Evolutionary conservation across 441 rosid genomes (phyloP), one percentile per base, ranked within the genome.

Genomic region (Isatis lusitanica): DNA sequence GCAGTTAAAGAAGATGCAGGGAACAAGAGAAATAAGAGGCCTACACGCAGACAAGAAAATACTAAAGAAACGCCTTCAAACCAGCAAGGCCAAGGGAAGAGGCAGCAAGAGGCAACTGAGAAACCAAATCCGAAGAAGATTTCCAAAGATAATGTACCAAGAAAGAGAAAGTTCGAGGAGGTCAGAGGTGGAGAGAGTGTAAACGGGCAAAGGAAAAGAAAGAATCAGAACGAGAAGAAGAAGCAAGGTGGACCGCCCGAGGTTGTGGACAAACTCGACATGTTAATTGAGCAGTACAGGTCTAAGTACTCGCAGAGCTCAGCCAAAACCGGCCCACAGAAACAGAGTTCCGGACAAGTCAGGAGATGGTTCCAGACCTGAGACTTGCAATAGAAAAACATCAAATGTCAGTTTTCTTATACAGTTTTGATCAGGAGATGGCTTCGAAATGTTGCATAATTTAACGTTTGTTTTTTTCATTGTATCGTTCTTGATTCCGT

Each of bases 351-450:
- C 3, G 86, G 78, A 31, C 83, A 83, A 71, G 84, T 84, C 26
- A 85, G 85, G 70, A 83, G 85, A 81, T 90, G 97, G 98, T 90
- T 86, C 59, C 87, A 87, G 79, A 78, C 84, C 1, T 88, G 73
- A 74, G 50, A 75, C 42, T 24, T 75, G 4, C 7, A 8, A n/a
- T 4, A 4, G 38, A 51, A 42, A 15, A 15, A 16, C 60, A 55
- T 40, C 16, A 36, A 30, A 31, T 33, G 55, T 73, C 12, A 16
- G 26, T 48, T 60, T 26, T 51, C 36, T 72, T 26, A n/a, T 42
- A 51, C 62, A n/a, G 63, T 40, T 52, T 65, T 66, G 58, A 65
- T 38, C 17, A 11, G 11, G 50, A 26, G 26, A 51, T 47, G 16
- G 2, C 30, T 65, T 66, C 12, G 8, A 17, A 64, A 42, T 62